Conservation (phyloP, 2,329 filamentous ascomycete species). For the Pyricularia grisea region DNA sequence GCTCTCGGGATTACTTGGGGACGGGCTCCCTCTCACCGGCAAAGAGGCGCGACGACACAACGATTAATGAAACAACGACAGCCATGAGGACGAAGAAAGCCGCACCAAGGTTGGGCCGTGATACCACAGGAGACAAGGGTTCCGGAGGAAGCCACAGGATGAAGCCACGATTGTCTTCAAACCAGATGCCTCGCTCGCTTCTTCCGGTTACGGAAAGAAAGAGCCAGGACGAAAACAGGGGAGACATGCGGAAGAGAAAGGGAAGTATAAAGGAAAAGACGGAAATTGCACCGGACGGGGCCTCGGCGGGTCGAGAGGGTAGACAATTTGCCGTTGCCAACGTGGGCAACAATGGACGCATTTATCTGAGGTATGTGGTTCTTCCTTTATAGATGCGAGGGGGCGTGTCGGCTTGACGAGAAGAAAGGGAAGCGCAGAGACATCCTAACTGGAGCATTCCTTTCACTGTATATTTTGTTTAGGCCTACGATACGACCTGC, state of each 20-base stretch:
- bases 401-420: background rate
- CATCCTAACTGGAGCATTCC: background rate
- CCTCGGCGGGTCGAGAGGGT: slow-evolving; percentile 52
- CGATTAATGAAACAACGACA: background rate
- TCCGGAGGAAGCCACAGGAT: background rate
- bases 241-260: slow-evolving; percentile 31
- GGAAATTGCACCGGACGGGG: slow-evolving; percentile 50
- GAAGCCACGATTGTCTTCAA: background rate
- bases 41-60: background rate
- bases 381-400: slow-evolving; percentile 7
- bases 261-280: slow-evolving; percentile 48
- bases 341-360: slow-evolving; percentile 73
- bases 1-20: background rate
- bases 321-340: slow-evolving; percentile 73
- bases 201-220: slow-evolving; percentile 37
- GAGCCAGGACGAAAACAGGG: slow-evolving; percentile 28
- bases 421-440: background rate
- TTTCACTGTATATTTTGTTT: background rate
- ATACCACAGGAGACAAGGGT: background rate
- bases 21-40: background rate
- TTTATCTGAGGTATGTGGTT: slow-evolving; percentile 63
- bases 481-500: slow-evolving; percentile 54
- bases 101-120: background rate
- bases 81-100: background rate
- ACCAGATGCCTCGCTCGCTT: slow-evolving; percentile 17